Percentiles rank a stretch among this genome's conserved stretches.
Conservation (phyloP, 768 basidiomycete genomes). For the Termitomyces titanicus region DNA sequence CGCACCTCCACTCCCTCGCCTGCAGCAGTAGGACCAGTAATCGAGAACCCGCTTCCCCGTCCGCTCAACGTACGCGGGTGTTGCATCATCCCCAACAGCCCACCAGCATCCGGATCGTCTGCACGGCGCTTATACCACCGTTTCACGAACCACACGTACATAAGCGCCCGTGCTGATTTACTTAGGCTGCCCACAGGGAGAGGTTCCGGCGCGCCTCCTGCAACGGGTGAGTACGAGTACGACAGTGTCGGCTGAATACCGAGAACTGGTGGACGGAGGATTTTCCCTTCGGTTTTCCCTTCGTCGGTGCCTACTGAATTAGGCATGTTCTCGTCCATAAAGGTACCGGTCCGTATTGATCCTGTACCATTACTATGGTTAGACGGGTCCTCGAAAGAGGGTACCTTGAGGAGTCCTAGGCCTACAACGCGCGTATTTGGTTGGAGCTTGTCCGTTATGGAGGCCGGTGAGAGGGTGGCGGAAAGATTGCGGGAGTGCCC, state of each 20-base stretch:
- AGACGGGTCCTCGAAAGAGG: conserved; percentile 9
- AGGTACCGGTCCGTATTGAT: not conserved
- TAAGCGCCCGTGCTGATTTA: conserved; percentile 21
- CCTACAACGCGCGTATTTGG: conserved; percentile 13
- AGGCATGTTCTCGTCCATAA: not conserved
- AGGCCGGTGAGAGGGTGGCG: conserved; percentile 5
- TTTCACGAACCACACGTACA: conserved; percentile 77
- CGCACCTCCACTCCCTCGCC: conserved; percentile 59
- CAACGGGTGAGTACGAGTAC: conserved; percentile 30
- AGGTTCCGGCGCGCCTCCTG: conserved; percentile 19
- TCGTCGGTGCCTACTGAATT: not conserved
- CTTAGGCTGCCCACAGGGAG: conserved; percentile 2
- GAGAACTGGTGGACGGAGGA: conserved; percentile 41
- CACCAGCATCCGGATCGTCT: conserved; percentile 32
- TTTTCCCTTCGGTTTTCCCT: conserved; percentile 9
- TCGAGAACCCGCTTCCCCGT: not conserved
- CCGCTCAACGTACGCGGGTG: not conserved
- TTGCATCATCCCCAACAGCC: conserved; percentile 34
- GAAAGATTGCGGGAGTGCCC: conserved; percentile 15
- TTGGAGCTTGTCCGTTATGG: conserved; percentile 7
- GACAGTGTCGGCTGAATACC: conserved; percentile 68
- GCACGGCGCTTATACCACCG: conserved; percentile 65
- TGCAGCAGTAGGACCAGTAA: conserved; percentile 5
- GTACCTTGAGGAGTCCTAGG: conserved; percentile 13
- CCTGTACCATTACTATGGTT: conserved; percentile 1